These are phyloP conservation scores for Phtheirospermum japonicum DNA, from an alignment of 257 asterid genomes.

Conservation along the genomic window DNA sequence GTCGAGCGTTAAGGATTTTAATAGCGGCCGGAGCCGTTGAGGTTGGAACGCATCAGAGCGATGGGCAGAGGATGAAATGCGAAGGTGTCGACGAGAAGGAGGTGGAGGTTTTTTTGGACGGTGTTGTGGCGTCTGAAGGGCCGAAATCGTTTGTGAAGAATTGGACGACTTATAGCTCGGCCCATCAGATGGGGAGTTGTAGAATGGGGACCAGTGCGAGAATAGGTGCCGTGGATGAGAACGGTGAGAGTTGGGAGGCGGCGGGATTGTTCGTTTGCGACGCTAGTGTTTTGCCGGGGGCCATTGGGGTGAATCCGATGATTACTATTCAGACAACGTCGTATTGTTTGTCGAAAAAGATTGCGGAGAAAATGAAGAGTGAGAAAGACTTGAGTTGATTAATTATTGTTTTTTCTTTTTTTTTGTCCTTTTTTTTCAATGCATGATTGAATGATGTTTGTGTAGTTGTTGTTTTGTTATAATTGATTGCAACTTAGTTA, in stretches of 20 bases:
- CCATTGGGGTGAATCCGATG: slow-evolving; percentile 94
- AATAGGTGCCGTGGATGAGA: slow-evolving; percentile 71
- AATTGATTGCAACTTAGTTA: too few species aligned
- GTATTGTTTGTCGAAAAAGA: slow-evolving; percentile 54
- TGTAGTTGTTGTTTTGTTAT: too few species aligned
- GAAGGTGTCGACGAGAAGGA: slow-evolving; percentile 40
- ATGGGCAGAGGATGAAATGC: slow-evolving; percentile 62
- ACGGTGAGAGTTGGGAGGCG: slow-evolving; percentile 96
- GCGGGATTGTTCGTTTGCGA: slow-evolving; percentile 76
- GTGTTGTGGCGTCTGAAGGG: slow-evolving; percentile 54
- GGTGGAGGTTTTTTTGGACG: slow-evolving; percentile 54
- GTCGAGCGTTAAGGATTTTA: slow-evolving; percentile 50
- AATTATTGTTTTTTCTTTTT: too few species aligned
- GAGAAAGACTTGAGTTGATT: too few species aligned
- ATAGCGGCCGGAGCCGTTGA: slow-evolving; percentile 84
- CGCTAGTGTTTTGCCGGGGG: slow-evolving; percentile 75
- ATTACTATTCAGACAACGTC: slow-evolving; percentile 75
- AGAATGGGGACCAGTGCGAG: slow-evolving; percentile 59
- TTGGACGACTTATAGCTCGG: slow-evolving; percentile 66
- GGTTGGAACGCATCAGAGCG: slow-evolving; percentile 76
- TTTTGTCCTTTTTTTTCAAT: too few species aligned
- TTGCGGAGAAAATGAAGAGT: slow-evolving; percentile 44
- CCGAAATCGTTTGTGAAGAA: slow-evolving; percentile 49
- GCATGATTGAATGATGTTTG: too few species aligned
- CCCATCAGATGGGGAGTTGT: slow-evolving; percentile 97